These are phyloP conservation scores for Boletus insuetus DNA, from an alignment of 768 basidiomycete species.

Conservation along the genomic window DNA sequence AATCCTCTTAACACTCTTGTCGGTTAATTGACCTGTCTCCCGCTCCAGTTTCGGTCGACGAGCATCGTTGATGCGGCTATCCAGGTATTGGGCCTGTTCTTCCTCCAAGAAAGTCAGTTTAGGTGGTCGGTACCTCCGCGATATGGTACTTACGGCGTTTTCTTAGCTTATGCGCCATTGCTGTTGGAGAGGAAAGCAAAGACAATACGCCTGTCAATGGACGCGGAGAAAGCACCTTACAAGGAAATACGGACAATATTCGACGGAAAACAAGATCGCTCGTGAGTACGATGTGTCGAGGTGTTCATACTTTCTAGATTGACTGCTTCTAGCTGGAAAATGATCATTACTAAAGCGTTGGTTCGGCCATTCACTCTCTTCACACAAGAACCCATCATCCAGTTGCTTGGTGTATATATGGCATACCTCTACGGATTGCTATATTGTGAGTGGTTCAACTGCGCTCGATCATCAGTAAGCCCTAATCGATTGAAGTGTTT, in stretches of 20 bases:
- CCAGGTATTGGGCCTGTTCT: conserved; percentile 54
- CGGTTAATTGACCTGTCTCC: background rate
- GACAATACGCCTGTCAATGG: conserved; percentile 41
- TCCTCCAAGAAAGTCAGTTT: conserved; percentile 59
- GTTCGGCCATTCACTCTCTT: conserved; percentile 70
- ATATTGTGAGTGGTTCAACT: conserved; percentile 43
- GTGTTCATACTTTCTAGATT: background rate
- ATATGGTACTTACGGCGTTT: conserved; percentile 17
- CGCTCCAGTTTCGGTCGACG: conserved; percentile 60
- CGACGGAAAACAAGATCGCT: conserved; percentile 39
- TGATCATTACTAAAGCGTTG: conserved; percentile 51
- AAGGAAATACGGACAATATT: conserved; percentile 47
- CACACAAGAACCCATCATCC: conserved; percentile 59
- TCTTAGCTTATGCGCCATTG: conserved; percentile 27
- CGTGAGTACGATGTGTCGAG: conserved; percentile 34
- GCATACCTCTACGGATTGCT: conserved; percentile 64
- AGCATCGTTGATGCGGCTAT: conserved; percentile 53
- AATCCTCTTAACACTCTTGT: background rate
- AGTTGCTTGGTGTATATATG: conserved; percentile 65
- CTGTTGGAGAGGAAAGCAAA: conserved; percentile 52
- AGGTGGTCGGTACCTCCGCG: background rate
- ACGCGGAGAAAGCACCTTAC: conserved; percentile 43
- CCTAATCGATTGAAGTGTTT: conserved; percentile 46
- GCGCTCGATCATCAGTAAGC: background rate
- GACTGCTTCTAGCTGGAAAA: conserved; percentile 42